Evolutionary conservation across 2,329 filamentous ascomycete species (phyloP).

Genomic region (Fusarium pilosicola): DNA sequence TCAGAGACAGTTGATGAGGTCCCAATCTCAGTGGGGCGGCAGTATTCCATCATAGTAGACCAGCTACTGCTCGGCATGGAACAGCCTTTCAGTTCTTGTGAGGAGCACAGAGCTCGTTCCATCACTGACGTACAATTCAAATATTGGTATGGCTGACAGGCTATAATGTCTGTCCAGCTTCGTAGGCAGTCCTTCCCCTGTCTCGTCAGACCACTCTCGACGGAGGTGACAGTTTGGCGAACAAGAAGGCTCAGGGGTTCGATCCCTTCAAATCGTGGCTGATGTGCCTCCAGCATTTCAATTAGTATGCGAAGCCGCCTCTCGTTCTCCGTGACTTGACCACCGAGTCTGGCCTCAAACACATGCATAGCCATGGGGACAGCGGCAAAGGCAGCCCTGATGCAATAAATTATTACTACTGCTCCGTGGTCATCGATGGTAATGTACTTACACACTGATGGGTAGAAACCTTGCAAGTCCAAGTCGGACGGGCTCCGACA

Average conservation of each 20-base stretch:
- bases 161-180: background rate
- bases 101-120: background rate
- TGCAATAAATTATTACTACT: background rate
- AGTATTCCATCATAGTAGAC: background rate
- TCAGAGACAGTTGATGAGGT: background rate
- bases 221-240: background rate
- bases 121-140: background rate
- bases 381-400: background rate
- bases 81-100: background rate
- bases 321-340: background rate
- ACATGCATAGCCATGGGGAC: background rate
- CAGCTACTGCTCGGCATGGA: background rate
- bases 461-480: background rate
- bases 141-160: background rate
- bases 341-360: background rate
- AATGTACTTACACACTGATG: background rate
- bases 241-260: background rate
- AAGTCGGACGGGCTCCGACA: background rate
- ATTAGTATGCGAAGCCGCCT: background rate
- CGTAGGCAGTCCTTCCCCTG: background rate
- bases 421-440: accelerated
- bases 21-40: background rate
- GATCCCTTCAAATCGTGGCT: background rate
- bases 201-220: background rate
- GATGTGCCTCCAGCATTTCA: background rate